Conservation (phyloP, 73 alveolate species). For the Paramecium bursaria region DNA sequence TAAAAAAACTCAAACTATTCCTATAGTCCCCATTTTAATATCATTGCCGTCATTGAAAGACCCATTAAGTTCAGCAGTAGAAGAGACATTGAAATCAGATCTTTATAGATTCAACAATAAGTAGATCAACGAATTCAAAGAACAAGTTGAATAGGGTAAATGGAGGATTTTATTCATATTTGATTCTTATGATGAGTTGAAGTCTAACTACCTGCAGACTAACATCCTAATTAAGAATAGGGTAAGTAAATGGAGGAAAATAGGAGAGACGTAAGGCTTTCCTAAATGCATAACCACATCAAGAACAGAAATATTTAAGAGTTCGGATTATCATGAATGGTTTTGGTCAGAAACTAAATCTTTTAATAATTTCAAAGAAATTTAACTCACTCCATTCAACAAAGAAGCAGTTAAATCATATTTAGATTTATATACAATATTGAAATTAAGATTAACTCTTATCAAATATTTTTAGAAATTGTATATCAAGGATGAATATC, state of each 20-base stretch:
- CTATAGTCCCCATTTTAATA: neutral
- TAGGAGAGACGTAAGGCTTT: neutral
- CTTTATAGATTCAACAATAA: constrained; percentile 13
- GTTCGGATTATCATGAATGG: neutral
- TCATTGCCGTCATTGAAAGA: constrained; percentile 31
- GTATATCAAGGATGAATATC: too few species aligned
- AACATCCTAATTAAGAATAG: too few species aligned
- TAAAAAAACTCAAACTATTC: too few species aligned
- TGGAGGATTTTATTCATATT: neutral
- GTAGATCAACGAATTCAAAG: constrained; percentile 6
- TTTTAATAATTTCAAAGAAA: neutral
- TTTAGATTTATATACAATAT: too few species aligned
- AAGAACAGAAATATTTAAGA: constrained; percentile 1
- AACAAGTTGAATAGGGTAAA: constrained; percentile 28
- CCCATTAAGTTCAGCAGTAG: constrained; percentile 5
- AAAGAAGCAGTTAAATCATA: neutral
- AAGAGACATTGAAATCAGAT: constrained; percentile 42
- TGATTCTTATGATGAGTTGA: constrained; percentile 45
- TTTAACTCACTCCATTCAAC: neutral
- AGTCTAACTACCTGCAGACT: too few species aligned
- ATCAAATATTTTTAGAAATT: too few species aligned
- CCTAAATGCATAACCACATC: constrained; percentile 14
- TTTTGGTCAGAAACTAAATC: constrained; percentile 3
- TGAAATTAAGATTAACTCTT: too few species aligned
- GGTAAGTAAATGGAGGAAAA: constrained; percentile 28